phyloP scores from a whole-genome alignment of 441 rosid species.

The Syzygium syzygioides region DNA sequence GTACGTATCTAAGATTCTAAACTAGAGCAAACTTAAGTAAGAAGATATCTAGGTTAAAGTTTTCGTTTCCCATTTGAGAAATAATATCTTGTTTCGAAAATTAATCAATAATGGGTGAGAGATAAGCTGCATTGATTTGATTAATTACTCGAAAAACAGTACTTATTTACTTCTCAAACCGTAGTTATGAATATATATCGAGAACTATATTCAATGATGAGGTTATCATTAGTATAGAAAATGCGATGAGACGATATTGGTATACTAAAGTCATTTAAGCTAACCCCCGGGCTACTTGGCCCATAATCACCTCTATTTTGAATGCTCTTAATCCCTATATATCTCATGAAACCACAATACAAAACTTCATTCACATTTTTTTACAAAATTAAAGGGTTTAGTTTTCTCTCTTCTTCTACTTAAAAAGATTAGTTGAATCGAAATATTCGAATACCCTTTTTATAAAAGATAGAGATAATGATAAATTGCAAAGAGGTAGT shows the following conservation, averaged over 20 bases:
- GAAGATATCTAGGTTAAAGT: not conserved
- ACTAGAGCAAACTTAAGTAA: not conserved
- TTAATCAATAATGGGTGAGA: not conserved
- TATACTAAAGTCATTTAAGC: not conserved
- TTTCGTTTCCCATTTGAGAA: not conserved
- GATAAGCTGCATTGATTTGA: not conserved
- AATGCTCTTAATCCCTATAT: not conserved
- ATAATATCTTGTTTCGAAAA: not conserved
- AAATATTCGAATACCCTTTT: not conserved
- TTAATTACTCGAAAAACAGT: not conserved
- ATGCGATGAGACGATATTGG: not conserved
- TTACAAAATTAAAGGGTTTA: not conserved
- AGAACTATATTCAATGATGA: not conserved
- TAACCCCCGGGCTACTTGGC: not conserved
- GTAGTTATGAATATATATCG: not conserved
- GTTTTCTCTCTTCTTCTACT: not conserved
- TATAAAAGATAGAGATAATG: not conserved
- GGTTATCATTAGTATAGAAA: not conserved
- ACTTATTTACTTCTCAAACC: not conserved
- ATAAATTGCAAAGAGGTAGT: not conserved
- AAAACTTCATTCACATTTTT: not conserved
- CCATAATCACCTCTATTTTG: not conserved
- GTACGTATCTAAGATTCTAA: not conserved
- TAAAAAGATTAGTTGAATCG: not conserved
- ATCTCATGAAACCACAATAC: not conserved